Evolutionary conservation across 129 eudicot genomes (phyloP).

Genomic region (Escallonia rubra): DNA sequence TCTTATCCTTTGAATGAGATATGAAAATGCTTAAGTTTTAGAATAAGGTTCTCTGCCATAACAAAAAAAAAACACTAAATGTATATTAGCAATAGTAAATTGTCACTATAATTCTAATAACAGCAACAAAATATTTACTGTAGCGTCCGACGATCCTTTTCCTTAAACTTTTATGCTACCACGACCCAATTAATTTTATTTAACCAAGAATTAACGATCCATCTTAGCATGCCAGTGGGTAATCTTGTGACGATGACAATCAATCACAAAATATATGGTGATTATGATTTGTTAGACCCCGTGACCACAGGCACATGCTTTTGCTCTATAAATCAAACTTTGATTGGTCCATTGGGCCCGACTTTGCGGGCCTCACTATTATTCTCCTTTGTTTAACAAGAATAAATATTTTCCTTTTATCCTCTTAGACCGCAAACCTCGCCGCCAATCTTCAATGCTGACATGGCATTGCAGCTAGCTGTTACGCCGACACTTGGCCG

Average conservation of each 20-base stretch:
- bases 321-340: conserved; percentile 7
- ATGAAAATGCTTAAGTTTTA: too few species aligned
- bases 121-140: too few species aligned
- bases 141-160: too few species aligned
- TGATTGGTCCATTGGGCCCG: background rate
- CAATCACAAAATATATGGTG: background rate
- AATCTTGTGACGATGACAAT: conserved; percentile 5
- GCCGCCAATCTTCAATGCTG: conserved; percentile 5
- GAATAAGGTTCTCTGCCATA: too few species aligned
- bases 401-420: background rate
- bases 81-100: too few species aligned
- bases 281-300: conserved; percentile 3
- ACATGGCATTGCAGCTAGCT: background rate
- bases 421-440: conserved; percentile 2
- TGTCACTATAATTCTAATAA: too few species aligned
- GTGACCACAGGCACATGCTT: conserved; percentile 11
- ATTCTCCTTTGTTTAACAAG: background rate
- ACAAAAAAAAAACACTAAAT: too few species aligned
- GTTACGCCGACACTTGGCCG: background rate
- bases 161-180: too few species aligned
- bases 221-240: background rate
- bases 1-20: too few species aligned
- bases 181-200: too few species aligned
- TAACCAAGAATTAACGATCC: background rate
- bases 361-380: background rate